Evolutionary conservation across 75 land plant species (phyloP).

Genomic region (Azolla pinnata): DNA sequence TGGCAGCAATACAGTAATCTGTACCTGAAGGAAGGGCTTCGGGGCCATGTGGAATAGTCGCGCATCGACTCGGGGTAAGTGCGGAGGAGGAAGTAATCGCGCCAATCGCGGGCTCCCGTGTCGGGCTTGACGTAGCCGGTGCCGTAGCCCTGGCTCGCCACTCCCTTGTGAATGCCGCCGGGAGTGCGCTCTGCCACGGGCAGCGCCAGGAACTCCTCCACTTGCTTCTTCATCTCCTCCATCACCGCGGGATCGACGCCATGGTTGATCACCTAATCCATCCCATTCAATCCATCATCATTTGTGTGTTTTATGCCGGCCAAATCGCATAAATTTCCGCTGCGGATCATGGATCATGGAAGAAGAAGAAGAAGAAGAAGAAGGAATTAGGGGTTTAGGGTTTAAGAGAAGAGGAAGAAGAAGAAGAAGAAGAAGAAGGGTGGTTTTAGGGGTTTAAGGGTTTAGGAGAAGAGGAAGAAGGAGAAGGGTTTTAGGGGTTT

Average conservation of each 20-base stretch:
- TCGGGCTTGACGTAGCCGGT: constrained; percentile 4
- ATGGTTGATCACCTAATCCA: background rate
- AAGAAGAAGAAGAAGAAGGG: too few relatives aligned
- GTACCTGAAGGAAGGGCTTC: background rate
- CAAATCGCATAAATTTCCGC: too few relatives aligned
- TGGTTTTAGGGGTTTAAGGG: too few relatives aligned
- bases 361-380: too few relatives aligned
- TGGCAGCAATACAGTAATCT: too few relatives aligned
- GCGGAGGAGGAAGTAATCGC: background rate
- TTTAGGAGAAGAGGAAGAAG: too few relatives aligned
- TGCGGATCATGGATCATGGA: too few relatives aligned
- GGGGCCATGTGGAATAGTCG: background rate
- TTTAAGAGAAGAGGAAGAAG: too few relatives aligned
- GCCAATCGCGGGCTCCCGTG: background rate
- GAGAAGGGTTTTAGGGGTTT: too few relatives aligned
- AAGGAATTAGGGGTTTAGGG: too few relatives aligned
- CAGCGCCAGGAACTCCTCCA: background rate
- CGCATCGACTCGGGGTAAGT: background rate
- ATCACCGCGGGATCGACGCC: constrained; percentile 2
- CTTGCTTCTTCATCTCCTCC: background rate
- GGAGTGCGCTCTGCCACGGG: background rate
- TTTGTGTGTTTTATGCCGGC: too few relatives aligned
- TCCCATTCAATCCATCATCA: constrained; percentile 2
- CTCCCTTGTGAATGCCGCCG: constrained; percentile 1
- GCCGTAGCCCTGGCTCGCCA: constrained; percentile 6